Evolutionary conservation across 179 eudicot genomes (phyloP).

Genomic region (Actinidia arguta): DNA sequence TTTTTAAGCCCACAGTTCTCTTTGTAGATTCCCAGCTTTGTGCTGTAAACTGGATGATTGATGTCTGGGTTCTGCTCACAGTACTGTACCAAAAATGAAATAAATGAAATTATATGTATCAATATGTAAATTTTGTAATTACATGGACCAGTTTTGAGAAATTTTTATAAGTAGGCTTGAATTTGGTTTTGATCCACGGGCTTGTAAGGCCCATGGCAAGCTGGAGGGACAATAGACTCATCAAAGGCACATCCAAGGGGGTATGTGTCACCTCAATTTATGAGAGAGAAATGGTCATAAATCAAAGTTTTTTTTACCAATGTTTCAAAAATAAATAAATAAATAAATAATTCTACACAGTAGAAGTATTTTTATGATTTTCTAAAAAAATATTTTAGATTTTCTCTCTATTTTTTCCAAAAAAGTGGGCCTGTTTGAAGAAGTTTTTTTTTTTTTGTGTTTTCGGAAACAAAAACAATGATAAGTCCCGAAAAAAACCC

Average conservation of each 20-base stretch:
- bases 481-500: too few species aligned
- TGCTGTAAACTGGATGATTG: slow-evolving; percentile 25
- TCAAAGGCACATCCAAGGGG: slow-evolving; percentile 37
- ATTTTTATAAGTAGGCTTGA: neutral
- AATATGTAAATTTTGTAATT: neutral
- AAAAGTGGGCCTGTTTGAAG: too few species aligned
- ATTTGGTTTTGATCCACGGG: slow-evolving; percentile 3
- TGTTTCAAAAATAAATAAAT: neutral
- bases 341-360: too few species aligned
- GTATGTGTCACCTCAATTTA: slow-evolving; percentile 15
- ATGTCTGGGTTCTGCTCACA: slow-evolving; percentile 26
- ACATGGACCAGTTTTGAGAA: neutral
- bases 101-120: neutral
- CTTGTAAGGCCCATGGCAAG: neutral
- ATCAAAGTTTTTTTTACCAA: neutral
- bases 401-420: too few species aligned
- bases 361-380: too few species aligned
- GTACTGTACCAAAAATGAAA: slow-evolving; percentile 13
- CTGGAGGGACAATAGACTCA: slow-evolving; percentile 27
- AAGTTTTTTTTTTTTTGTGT: too few species aligned
- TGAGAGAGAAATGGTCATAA: neutral
- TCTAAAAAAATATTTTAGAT: too few species aligned
- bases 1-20: slow-evolving; percentile 23
- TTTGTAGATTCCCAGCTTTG: slow-evolving; percentile 20
- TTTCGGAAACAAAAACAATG: too few species aligned